Percentiles rank a stretch among this genome's conserved stretches.
phyloP scores from a whole-genome alignment of 345 rosid species.

The Dovyalis caffra region DNA sequence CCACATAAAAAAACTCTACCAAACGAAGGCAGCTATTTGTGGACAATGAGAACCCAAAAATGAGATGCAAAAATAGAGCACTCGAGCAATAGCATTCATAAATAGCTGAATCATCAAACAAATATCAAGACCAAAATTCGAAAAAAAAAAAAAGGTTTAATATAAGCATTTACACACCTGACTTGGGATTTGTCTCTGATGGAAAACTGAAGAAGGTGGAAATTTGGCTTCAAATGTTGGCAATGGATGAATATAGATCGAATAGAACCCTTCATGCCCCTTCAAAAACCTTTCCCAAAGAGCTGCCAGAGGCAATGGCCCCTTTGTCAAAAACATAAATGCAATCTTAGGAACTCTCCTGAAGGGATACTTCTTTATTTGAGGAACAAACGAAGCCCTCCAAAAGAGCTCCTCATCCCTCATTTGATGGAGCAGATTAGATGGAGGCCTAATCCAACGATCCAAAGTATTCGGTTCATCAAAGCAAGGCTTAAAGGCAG shows the following conservation, averaged over 20 bases:
- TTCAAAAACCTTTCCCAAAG: conserved; percentile 92
- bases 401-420: conserved; percentile 73
- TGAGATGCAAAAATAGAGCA: conserved; percentile 1
- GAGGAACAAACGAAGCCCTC: conserved; percentile 81
- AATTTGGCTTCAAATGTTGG: conserved; percentile 65
- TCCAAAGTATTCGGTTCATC: conserved; percentile 41
- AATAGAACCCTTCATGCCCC: conserved; percentile 73
- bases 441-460: conserved; percentile 61
- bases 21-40: background rate
- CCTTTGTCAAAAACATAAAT: conserved; percentile 94
- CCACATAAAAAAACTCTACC: background rate
- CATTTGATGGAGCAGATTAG: conserved; percentile 65
- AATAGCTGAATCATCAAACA: background rate
- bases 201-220: conserved; percentile 58
- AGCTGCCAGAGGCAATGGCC: conserved; percentile 81
- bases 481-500: conserved; percentile 50
- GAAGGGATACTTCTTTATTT: conserved; percentile 64
- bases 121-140: background rate
- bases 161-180: conserved; percentile 44
- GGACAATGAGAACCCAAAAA: background rate
- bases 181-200: conserved; percentile 80
- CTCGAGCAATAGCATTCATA: background rate
- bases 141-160: background rate
- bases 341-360: conserved; percentile 79
- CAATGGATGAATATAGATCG: conserved; percentile 75